Percentiles rank a stretch among this genome's conserved stretches.
phyloP scores from a whole-genome alignment of 2,329 filamentous ascomycete genomes.

The Penicillium expansum region DNA sequence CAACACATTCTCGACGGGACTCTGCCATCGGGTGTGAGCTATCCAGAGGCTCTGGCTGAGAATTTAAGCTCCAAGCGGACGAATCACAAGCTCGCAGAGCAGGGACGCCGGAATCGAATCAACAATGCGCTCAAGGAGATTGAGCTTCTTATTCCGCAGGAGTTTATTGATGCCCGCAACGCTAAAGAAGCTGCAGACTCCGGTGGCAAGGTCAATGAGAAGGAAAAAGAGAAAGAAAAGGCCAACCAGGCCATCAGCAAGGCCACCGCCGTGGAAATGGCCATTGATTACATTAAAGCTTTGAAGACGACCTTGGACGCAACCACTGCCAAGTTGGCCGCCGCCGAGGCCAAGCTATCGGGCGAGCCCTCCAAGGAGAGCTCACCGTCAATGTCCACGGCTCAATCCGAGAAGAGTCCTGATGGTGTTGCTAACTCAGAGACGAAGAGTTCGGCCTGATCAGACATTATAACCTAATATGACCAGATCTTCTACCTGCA shows the following conservation, averaged over 20 bases:
- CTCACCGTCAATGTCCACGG: background rate
- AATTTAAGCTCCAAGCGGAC: conserved; percentile 95
- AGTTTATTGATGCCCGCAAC: conserved; percentile 44
- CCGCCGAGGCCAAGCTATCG: conserved; percentile 55
- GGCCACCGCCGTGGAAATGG: conserved; percentile 94
- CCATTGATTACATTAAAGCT: conserved; percentile 90
- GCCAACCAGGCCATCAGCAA: conserved; percentile 72
- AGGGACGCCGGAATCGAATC: conserved; percentile 90
- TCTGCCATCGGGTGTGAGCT: conserved; percentile 81
- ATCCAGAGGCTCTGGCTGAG: conserved; percentile 85
- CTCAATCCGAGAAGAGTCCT: background rate
- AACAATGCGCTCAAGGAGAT: conserved; percentile 92
- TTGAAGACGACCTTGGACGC: conserved; percentile 70
- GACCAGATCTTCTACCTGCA: background rate
- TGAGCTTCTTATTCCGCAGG: conserved; percentile 72
- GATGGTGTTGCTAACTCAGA: background rate
- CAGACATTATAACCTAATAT: background rate
- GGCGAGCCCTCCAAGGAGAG: background rate
- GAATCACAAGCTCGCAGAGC: conserved; percentile 96
- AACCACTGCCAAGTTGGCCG: conserved; percentile 61
- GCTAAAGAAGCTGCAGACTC: conserved; percentile 37
- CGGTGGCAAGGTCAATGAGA: conserved; percentile 43
- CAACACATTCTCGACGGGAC: conserved; percentile 96
- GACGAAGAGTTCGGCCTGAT: background rate
- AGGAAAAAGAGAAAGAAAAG: conserved; percentile 48